A percentile compares a stretch with the other conserved stretches of the same genome.
Conservation (phyloP, 148 eudicot genomes). For the Amaranthus palmeri region DNA sequence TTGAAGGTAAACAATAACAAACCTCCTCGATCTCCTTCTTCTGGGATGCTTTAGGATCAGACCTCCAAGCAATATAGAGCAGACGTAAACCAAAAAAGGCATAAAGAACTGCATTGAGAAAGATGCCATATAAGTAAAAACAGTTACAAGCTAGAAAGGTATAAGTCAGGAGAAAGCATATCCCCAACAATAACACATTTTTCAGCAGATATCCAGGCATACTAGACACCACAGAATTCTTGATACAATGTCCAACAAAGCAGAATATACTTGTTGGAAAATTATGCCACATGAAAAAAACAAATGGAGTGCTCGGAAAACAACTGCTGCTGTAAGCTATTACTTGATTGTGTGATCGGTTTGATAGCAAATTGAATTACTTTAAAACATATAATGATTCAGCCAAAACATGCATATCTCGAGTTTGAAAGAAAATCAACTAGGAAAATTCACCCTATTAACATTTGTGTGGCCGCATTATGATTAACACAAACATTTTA, state of each 20-base stretch:
- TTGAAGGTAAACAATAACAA: constrained; percentile 3
- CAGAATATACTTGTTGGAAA: background rate
- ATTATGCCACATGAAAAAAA: background rate
- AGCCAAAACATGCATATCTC: too few relatives aligned
- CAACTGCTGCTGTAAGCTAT: too few relatives aligned
- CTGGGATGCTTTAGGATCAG: constrained; percentile 78
- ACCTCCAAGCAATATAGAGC: constrained; percentile 96
- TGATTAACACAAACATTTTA: too few relatives aligned
- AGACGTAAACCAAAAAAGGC: constrained; percentile 83
- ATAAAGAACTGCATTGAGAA: constrained; percentile 72
- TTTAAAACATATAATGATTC: too few relatives aligned
- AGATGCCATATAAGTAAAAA: constrained; percentile 4
- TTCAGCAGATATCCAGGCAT: background rate
- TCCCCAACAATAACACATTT: background rate
- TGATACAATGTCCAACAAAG: background rate
- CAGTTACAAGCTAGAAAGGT: too few relatives aligned
- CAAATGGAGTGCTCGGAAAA: too few relatives aligned
- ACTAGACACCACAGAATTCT: background rate
- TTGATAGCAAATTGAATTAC: too few relatives aligned
- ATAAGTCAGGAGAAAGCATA: background rate
- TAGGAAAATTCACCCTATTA: too few relatives aligned
- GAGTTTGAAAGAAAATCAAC: too few relatives aligned
- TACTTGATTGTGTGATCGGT: too few relatives aligned
- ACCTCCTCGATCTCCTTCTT: constrained; percentile 98
- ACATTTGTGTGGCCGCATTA: too few relatives aligned